Conservation (phyloP, 2,329 filamentous ascomycete species). For the Cordyceps javanica region DNA sequence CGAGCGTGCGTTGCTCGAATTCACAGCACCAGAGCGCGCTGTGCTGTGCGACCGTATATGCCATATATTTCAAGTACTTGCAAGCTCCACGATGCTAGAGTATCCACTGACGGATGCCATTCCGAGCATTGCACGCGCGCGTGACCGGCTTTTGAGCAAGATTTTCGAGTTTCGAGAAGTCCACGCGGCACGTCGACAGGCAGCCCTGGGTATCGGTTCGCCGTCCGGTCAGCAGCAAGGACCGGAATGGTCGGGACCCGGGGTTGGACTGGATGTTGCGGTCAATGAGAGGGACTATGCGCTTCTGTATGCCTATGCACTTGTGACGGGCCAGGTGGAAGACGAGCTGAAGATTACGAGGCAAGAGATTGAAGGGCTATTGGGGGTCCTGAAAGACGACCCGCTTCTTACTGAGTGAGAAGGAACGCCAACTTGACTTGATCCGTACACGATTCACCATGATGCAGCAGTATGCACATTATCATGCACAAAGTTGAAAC, state of each 20-base stretch:
- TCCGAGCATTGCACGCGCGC: conserved; percentile 67
- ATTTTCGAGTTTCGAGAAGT: conserved; percentile 75
- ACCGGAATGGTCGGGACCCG: neutral
- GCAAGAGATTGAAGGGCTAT: conserved; percentile 51
- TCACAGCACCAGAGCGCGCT: conserved; percentile 70
- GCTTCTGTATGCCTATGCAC: conserved; percentile 81
- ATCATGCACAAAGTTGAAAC: neutral
- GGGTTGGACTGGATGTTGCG: conserved; percentile 27
- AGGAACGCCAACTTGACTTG: conserved; percentile 23
- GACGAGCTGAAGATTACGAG: conserved; percentile 53
- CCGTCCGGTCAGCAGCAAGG: neutral
- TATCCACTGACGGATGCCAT: conserved; percentile 80
- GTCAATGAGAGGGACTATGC: conserved; percentile 74
- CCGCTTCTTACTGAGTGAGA: conserved; percentile 39
- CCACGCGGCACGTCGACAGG: conserved; percentile 25
- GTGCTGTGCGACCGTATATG: conserved; percentile 79
- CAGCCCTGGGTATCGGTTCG: neutral
- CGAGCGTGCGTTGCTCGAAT: conserved; percentile 68
- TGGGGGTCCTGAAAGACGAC: conserved; percentile 41
- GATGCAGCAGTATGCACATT: neutral
- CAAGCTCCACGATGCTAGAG: conserved; percentile 81
- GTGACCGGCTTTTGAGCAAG: conserved; percentile 74
- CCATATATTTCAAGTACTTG: conserved; percentile 74
- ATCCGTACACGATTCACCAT: neutral
- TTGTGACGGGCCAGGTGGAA: conserved; percentile 56